These are phyloP conservation scores for sunflower (Helianthus annuus) DNA, from an alignment of 129 eudicot species.

Conservation along the genomic window HanXRQr2.0-SUNRISE NC_035440.2:34533159-34533658, in stretches of 20 bases:
- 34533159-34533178: background rate
- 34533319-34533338: slow-evolving; percentile 3
- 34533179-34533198: background rate
- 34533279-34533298: slow-evolving; percentile 21
- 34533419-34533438: slow-evolving; percentile 10
- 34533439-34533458: background rate
- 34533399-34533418: slow-evolving; percentile 14
- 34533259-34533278: slow-evolving; percentile 26
- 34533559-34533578: background rate
- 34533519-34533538: too few species aligned
- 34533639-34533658: too few species aligned
- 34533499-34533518: slow-evolving; percentile 4
- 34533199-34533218: background rate
- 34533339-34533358: background rate
- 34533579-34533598: too few species aligned
- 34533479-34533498: background rate
- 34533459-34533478: slow-evolving; percentile 13
- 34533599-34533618: too few species aligned
- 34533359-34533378: background rate
- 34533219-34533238: slow-evolving; percentile 33
- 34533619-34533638: too few species aligned
- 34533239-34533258: slow-evolving; percentile 30
- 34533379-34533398: slow-evolving; percentile 15
- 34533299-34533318: slow-evolving; percentile 17
- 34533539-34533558: too few species aligned